Conservation (phyloP, 768 basidiomycete species). For the Hypholoma sublateritium region DNA sequence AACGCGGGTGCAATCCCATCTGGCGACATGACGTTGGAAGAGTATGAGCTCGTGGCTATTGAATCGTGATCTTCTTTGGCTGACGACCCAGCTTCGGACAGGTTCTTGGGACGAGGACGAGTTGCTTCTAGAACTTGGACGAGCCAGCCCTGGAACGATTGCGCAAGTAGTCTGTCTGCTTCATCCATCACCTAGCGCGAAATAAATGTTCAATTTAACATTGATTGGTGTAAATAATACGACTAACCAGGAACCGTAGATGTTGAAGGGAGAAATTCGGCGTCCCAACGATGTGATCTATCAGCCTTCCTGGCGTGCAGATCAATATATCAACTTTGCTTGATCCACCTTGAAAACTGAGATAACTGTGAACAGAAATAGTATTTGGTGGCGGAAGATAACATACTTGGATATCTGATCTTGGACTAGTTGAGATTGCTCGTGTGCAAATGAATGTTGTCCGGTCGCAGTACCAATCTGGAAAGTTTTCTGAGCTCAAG, state of each 20-base stretch:
- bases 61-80: background rate
- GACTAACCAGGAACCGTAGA: slow-evolving; percentile 77
- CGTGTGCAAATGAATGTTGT: slow-evolving; percentile 91
- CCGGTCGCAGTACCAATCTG: slow-evolving; percentile 85
- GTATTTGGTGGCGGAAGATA: background rate
- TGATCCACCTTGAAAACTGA: slow-evolving; percentile 77
- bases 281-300: slow-evolving; percentile 89
- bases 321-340: slow-evolving; percentile 93
- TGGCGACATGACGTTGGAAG: slow-evolving; percentile 1
- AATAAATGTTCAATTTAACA: background rate
- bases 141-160: slow-evolving; percentile 97
- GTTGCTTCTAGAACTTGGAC: slow-evolving; percentile 80
- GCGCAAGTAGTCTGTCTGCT: slow-evolving; percentile 92
- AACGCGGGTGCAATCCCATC: slow-evolving; percentile 4
- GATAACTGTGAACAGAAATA: slow-evolving; percentile 1
- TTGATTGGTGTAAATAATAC: background rate
- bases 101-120: slow-evolving; percentile 25
- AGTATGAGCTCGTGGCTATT: background rate
- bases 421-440: slow-evolving; percentile 78
- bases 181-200: slow-evolving; percentile 85
- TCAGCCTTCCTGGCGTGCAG: slow-evolving; percentile 92
- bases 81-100: background rate
- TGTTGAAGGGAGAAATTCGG: slow-evolving; percentile 92
- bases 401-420: slow-evolving; percentile 55
- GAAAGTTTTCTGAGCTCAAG: slow-evolving; percentile 1